These are phyloP conservation scores for Erodium texanum DNA, from an alignment of 441 rosid genomes.

Conservation along the genomic window DNA sequence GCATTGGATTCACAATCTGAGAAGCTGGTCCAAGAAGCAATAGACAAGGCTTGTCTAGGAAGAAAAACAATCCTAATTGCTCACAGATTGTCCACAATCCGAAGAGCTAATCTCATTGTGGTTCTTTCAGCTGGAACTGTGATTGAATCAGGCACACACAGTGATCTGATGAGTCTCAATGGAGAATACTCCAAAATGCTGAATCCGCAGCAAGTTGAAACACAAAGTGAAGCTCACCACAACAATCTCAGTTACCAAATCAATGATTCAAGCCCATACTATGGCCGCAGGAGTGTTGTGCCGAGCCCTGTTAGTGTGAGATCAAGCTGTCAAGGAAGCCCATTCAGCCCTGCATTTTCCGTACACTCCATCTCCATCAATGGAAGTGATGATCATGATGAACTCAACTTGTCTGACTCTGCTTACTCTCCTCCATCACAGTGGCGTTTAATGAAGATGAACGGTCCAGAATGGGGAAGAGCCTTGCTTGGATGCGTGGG, in stretches of 20 bases:
- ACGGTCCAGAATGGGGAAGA: constrained; percentile 40
- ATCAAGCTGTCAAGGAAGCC: constrained; percentile 37
- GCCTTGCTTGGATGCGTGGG: constrained; percentile 50
- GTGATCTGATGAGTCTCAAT: constrained; percentile 31
- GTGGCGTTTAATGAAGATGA: constrained; percentile 55
- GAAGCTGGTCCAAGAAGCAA: constrained; percentile 52
- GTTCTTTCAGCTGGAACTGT: constrained; percentile 56
- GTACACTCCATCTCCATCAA: constrained; percentile 40
- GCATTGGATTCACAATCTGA: constrained; percentile 59
- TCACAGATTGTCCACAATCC: constrained; percentile 51
- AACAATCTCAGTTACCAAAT: constrained; percentile 17
- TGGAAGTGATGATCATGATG: constrained; percentile 25
- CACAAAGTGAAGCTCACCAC: constrained; percentile 22
- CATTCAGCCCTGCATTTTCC: constrained; percentile 52
- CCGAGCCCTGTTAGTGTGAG: constrained; percentile 36
- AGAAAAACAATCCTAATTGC: constrained; percentile 57
- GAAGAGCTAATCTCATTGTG: constrained; percentile 34
- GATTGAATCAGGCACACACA: constrained; percentile 54
- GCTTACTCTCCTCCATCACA: constrained; percentile 42
- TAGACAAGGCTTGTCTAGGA: constrained; percentile 51
- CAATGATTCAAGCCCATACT: constrained; percentile 18
- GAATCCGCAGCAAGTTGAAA: constrained; percentile 32
- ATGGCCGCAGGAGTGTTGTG: constrained; percentile 15
- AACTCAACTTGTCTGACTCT: constrained; percentile 21
- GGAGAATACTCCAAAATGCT: constrained; percentile 51